Percentiles rank a stretch among this genome's conserved stretches.
Conservation (phyloP, 345 rosid species). For the Heritiera fomes region DNA sequence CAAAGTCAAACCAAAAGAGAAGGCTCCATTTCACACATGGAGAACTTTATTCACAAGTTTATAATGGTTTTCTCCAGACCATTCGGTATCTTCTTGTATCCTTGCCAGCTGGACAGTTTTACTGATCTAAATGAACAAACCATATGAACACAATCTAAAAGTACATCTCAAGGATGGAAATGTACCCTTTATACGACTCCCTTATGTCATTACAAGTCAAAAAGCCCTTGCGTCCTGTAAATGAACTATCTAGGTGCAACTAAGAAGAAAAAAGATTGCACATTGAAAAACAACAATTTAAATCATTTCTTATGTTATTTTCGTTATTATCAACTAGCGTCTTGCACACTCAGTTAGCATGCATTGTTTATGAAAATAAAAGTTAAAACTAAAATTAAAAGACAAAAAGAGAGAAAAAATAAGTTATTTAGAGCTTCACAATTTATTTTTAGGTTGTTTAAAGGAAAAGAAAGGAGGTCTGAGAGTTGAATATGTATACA, state of each 20-base stretch:
- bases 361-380: background rate
- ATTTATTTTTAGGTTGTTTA: background rate
- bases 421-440: background rate
- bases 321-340: background rate
- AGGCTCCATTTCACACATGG: slow-evolving; percentile 3
- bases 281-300: background rate
- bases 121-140: background rate
- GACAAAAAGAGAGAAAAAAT: background rate
- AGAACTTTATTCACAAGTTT: background rate
- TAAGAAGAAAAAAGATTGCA: background rate
- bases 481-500: background rate
- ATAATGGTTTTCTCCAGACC: background rate
- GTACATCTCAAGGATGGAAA: background rate
- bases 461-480: background rate
- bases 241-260: background rate
- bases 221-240: background rate
- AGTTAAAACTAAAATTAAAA: background rate
- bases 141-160: background rate
- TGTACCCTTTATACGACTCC: background rate
- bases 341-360: background rate
- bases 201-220: background rate
- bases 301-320: background rate
- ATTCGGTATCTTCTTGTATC: background rate
- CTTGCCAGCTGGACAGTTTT: background rate
- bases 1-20: background rate